phyloP scores from a whole-genome alignment of 768 basidiomycete species.

The Naganishia vaughanmartiniae region DNA sequence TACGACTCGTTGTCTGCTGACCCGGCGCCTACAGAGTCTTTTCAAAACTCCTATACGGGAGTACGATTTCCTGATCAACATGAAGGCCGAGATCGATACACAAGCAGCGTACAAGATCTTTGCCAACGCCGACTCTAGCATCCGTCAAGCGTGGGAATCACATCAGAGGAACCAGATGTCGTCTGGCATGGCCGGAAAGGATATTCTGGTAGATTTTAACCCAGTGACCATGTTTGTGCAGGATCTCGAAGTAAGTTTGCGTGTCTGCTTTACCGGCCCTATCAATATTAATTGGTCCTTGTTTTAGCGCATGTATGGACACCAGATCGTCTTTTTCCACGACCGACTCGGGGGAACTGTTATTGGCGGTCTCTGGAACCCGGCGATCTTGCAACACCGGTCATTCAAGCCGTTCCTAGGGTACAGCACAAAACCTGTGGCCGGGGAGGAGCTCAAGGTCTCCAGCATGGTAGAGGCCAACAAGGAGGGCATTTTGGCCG shows the following conservation, averaged over 20 bases:
- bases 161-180: slow-evolving; percentile 28
- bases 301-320: slow-evolving; percentile 67
- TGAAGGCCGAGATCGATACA: slow-evolving; percentile 57
- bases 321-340: slow-evolving; percentile 77
- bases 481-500: slow-evolving; percentile 64
- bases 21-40: slow-evolving; percentile 60
- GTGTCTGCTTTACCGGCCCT: too few relatives aligned
- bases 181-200: slow-evolving; percentile 33
- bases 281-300: neutral
- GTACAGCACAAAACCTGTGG: slow-evolving; percentile 66
- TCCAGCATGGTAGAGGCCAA: slow-evolving; percentile 68
- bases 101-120: slow-evolving; percentile 25
- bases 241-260: slow-evolving; percentile 63
- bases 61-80: slow-evolving; percentile 79
- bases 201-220: slow-evolving; percentile 69
- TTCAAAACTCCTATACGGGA: slow-evolving; percentile 79
- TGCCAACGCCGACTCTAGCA: slow-evolving; percentile 12
- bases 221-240: slow-evolving; percentile 66
- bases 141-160: slow-evolving; percentile 25
- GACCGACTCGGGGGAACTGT: slow-evolving; percentile 74
- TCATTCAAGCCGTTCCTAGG: slow-evolving; percentile 78
- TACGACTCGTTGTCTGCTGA: neutral
- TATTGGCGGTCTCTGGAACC: slow-evolving; percentile 86
- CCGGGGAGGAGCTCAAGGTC: slow-evolving; percentile 30
- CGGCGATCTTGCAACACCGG: slow-evolving; percentile 61